Evolutionary conservation across 2,329 filamentous ascomycete species (phyloP), one percentile per base, ranked within the genome.

Genomic region (Aspergillus ustus): DNA sequence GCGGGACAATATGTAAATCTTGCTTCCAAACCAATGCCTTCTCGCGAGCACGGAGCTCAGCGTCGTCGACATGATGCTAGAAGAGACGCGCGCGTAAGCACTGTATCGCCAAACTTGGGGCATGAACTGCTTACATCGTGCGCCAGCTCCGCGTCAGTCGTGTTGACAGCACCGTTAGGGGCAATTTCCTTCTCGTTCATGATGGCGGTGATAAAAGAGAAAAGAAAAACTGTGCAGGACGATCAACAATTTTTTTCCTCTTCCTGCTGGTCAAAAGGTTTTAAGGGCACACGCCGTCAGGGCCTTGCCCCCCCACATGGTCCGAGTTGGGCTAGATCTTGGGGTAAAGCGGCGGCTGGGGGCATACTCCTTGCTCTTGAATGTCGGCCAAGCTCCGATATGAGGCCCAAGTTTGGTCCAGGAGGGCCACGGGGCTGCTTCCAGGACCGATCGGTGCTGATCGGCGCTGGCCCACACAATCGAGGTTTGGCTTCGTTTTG

Each of bases 1-100:
- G 76, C 1, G 89, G 88, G 15, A 90, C 78, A 60, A 91, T 88
- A 58, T 84, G 82, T 19, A 85, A 62, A 71, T 91, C 89, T 68
- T 89, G 87, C 67, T 85, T 87, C 75, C 82, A 77, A 25, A 87
- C 64, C 7, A 87, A 77, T 7, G 69, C 67, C 61, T 64, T 73
- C 62, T 75, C 73, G 7, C 67, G 63, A 17, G 63, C 61, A 7
- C 55, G 61, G 17, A 67, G 63, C 6, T 59, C 62, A 20, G 52
- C 25, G 15, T 63, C 62, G 17, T 60, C 25, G 9, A 15, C 48
- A 31, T 63, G 31, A 48, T 59, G 53, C 66, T 68, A 31, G 20
- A 28, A 50, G 4, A 28, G 19, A n/a, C 19, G 2, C 7, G 19
- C 19, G 19, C 17, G 34, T 54, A 20, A 45, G 44, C 43, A 29